phyloP scores from a whole-genome alignment of 352 stramenopile species.

The Phytopythium aichiense region DNA sequence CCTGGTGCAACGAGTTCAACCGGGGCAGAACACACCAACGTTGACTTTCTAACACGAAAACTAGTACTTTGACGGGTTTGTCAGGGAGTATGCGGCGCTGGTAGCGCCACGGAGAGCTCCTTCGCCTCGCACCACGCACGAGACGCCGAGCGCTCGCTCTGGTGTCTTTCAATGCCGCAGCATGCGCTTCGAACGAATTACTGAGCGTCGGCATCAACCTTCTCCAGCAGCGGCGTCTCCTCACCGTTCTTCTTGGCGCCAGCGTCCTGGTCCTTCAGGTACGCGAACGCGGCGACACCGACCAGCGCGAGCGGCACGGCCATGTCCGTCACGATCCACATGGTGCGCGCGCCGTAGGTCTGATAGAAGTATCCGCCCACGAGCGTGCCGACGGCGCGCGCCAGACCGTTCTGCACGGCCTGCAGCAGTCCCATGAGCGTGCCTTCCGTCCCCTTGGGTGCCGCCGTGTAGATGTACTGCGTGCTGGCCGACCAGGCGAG shows the following conservation, averaged over 20 bases:
- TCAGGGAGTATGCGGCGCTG: neutral
- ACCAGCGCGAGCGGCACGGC: constrained; percentile 45
- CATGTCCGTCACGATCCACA: constrained; percentile 54
- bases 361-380: constrained; percentile 60
- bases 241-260: neutral
- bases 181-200: neutral
- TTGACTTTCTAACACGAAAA: neutral
- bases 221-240: constrained; percentile 2
- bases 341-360: constrained; percentile 39
- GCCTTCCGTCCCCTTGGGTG: constrained; percentile 53
- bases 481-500: constrained; percentile 70
- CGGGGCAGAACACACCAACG: neutral
- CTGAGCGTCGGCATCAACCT: neutral
- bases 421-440: constrained; percentile 80
- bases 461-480: constrained; percentile 67
- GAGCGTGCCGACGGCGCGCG: constrained; percentile 43
- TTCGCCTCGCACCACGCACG: neutral
- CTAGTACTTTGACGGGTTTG: neutral
- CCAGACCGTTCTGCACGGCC: constrained; percentile 60
- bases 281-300: constrained; percentile 40
- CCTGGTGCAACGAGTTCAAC: neutral
- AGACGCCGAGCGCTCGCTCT: neutral
- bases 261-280: constrained; percentile 33
- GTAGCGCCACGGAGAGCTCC: neutral
- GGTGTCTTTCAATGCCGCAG: neutral